Evolutionary conservation across 306 rosid genomes (phyloP), one percentile per base, ranked within the genome.

Genomic region (Quercus glauca): DNA sequence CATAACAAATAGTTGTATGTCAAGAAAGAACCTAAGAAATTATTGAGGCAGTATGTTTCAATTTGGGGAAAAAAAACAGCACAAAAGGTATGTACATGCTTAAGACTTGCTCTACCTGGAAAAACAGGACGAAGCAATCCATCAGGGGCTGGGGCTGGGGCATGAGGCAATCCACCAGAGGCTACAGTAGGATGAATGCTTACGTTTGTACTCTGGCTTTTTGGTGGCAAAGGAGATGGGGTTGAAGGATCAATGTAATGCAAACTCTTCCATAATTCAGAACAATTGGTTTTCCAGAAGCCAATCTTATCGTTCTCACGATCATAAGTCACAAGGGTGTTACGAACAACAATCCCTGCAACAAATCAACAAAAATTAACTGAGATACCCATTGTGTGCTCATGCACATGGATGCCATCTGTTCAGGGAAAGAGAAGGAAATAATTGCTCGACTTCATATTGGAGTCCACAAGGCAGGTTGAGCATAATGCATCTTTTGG

Each of bases 281-380:
- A 89, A 91, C 99, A 96, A 84, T 96, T 96, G 70, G 99, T 96
- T 87, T 96, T 93, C 99, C 97, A 93, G 74, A 96, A 96, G 79
- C 99, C 98, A 84, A 96, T 74, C 83, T 87, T 93, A 15, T 89
- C 72, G 80, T 86, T 81, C 86, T 90, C 90, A 71, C 99, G 95
- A 79, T 93, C 99, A 87, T 96, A 96, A 73, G 56, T 90, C 63
- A 96, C 98, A 84, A 96, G 94, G 74, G 93, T 91, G 85, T 96
- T 96, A 64, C 99, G 97, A 63, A 91, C 99, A 77, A 96, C 5
- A 56, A 96, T 96, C 63, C 99, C 99, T 96, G 60, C 52, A 23
- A 75, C 64, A 80, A 73, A 74, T 35, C 73, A 57, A 58, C 49
- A 76, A 45, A 28, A 35, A 73, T 69, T 63, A 59, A 19, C 26